Base-by-base conservation (phyloP, 78 protist species). In the Cavenderia fasciculata region DNA sequence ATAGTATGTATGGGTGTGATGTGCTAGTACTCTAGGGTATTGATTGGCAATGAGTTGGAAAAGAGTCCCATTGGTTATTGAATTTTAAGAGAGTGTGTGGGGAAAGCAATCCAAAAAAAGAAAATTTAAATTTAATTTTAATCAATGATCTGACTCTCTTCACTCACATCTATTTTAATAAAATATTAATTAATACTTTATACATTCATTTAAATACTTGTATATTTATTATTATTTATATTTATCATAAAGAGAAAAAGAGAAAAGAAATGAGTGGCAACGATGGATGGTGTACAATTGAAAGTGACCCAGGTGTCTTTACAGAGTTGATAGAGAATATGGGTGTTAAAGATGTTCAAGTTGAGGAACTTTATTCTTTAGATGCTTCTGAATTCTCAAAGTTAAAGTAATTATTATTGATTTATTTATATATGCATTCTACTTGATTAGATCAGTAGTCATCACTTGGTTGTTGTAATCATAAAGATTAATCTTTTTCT, bases 301-400 rank as follows among this genome's bases (percentile, higher is more conserved):
- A 92, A 72, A 86, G 93, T 69, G 95, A 92, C 27, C 95, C 95
- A 1, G 99, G 97, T 5, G 99, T 98, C 29, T 98, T 98, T 66
- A 95, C 99, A 4, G 99, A 98, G 63, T 85, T 98, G 16, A 92
- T 98, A 14, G 44, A 49, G 16, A 34, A 74, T 56, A 49, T 98
- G 36, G 99, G 99, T 40, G 98, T 96, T 0, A 92, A 94, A 76
- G 97, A 90, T 36, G 95, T 94, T 16, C 98, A 98, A 90, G 98
- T 96, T 38, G 99, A 96, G 69, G 99, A 97, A 77, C 52, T 97
- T 7, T 95, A 87, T 86, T n/a, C 75, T 23, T 85, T 98, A 16
- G 98, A 97, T 23, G 79, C 94, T 19, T 94, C 46, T 23, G 72
- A 87, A 63, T 31, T 95, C n/a, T 14, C n/a, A 31, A 59, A 52